Conservation (phyloP, 1,139 yeast genomes). For the Suhomyces coccinellae region DNA sequence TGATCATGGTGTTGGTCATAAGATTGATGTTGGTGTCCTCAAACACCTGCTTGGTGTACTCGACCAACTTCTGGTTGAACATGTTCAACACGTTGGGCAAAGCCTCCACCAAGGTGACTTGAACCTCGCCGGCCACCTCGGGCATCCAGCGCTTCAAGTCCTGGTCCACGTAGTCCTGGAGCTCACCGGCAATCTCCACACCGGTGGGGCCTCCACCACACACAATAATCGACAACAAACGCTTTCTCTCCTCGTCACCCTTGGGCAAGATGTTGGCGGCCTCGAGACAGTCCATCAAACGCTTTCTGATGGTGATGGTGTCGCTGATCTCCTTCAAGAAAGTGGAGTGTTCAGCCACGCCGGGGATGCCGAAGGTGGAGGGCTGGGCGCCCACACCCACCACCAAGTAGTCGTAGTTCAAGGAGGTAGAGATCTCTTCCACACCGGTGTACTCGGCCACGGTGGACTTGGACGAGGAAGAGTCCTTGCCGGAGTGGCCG, state of each 20-base stretch:
- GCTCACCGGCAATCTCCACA: slow-evolving; percentile 93
- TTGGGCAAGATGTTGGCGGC: slow-evolving; percentile 76
- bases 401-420: slow-evolving; percentile 76
- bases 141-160: slow-evolving; percentile 91
- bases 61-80: slow-evolving; percentile 81
- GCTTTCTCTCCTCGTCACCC: slow-evolving; percentile 75
- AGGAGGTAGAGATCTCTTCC: slow-evolving; percentile 48
- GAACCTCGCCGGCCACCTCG: slow-evolving; percentile 74
- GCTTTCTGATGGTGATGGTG: slow-evolving; percentile 72
- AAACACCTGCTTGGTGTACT: slow-evolving; percentile 81
- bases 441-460: slow-evolving; percentile 39
- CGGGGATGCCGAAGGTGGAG: slow-evolving; percentile 90
- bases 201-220: slow-evolving; percentile 99
- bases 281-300: slow-evolving; percentile 79
- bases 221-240: slow-evolving; percentile 78
- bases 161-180: slow-evolving; percentile 91
- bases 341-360: slow-evolving; percentile 83
- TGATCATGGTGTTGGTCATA: slow-evolving; percentile 82
- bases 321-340: slow-evolving; percentile 87
- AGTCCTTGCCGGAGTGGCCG: slow-evolving; percentile 55
- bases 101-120: slow-evolving; percentile 86
- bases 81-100: slow-evolving; percentile 86
- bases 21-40: slow-evolving; percentile 76
- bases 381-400: slow-evolving; percentile 93
- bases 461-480: slow-evolving; percentile 53